Conservation (phyloP, 1,284 basidiomycete species). For the Sphagnurus paluster region DNA sequence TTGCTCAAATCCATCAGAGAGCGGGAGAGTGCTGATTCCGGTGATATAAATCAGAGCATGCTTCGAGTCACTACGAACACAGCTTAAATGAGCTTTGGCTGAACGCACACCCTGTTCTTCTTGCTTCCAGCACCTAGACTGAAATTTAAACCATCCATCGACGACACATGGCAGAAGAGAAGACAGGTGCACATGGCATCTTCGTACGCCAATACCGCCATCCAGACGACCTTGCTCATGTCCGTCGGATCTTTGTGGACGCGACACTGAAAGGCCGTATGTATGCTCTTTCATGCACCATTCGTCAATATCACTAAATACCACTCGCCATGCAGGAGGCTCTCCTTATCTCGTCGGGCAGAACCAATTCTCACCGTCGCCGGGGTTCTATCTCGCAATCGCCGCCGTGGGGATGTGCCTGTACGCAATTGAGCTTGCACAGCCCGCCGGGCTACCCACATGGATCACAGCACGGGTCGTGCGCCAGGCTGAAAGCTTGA, state of each 20-base stretch:
- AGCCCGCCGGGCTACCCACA: not conserved
- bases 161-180: too few relatives aligned
- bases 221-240: slow-evolving; percentile 10
- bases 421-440: not conserved
- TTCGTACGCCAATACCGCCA: slow-evolving; percentile 11
- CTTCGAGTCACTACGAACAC: too few relatives aligned
- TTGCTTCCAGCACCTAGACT: too few relatives aligned
- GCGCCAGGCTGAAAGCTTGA: not conserved
- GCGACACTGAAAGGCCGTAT: slow-evolving; percentile 14
- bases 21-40: too few relatives aligned
- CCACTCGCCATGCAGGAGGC: not conserved
- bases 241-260: slow-evolving; percentile 9
- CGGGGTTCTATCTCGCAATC: not conserved
- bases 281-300: not conserved
- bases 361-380: not conserved
- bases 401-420: not conserved
- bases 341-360: slow-evolving; percentile 10
- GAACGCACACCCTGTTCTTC: too few relatives aligned
- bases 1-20: too few relatives aligned
- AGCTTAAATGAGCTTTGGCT: too few relatives aligned
- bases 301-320: not conserved
- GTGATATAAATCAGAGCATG: too few relatives aligned
- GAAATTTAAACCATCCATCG: too few relatives aligned
- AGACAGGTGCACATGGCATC: too few relatives aligned
- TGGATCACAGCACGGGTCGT: not conserved